Percentiles rank a stretch among this genome's conserved stretches.
Evolutionary conservation across 2,329 filamentous ascomycete species (phyloP).

Genomic region (Xylariaceae sp.): DNA sequence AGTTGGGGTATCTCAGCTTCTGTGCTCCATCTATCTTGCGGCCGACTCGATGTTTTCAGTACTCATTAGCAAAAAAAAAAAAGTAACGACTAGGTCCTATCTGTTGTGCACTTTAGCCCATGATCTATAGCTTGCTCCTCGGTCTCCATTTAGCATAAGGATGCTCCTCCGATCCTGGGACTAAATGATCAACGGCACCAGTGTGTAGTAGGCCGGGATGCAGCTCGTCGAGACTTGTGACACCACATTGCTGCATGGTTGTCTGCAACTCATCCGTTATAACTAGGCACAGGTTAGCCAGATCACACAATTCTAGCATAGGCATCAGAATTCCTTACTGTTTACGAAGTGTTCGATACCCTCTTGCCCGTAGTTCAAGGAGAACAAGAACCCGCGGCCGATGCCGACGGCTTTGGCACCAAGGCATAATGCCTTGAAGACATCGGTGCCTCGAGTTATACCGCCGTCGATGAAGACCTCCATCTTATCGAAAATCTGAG

Average conservation of each 20-base stretch:
- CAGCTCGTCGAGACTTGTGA: conserved; percentile 57
- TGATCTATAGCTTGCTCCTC: conserved; percentile 26
- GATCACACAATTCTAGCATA: too few relatives aligned
- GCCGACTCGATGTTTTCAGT: background rate
- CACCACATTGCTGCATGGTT: conserved; percentile 62
- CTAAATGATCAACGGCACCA: conserved; percentile 43
- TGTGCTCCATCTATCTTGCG: too few relatives aligned
- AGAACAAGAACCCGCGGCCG: conserved; percentile 58
- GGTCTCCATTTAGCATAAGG: conserved; percentile 42
- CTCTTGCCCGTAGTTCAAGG: conserved; percentile 57
- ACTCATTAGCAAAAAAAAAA: background rate
- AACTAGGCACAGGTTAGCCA: conserved; percentile 33
- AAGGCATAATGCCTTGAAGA: conserved; percentile 63
- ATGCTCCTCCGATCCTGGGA: conserved; percentile 40
- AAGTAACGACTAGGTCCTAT: too few relatives aligned
- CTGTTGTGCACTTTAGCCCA: too few relatives aligned
- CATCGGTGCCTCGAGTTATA: conserved; percentile 60
- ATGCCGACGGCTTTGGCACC: conserved; percentile 62
- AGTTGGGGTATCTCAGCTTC: too few relatives aligned
- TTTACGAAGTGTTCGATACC: conserved; percentile 51
- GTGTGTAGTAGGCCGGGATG: conserved; percentile 60
- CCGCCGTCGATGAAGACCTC: conserved; percentile 65
- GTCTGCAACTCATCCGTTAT: conserved; percentile 60
- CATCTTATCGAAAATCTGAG: conserved; percentile 55
- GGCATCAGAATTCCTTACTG: conserved; percentile 40